Percentiles rank a stretch among this genome's conserved stretches.
Conservation (phyloP, 805 yeast species). For the Starmerella bombi region DNA sequence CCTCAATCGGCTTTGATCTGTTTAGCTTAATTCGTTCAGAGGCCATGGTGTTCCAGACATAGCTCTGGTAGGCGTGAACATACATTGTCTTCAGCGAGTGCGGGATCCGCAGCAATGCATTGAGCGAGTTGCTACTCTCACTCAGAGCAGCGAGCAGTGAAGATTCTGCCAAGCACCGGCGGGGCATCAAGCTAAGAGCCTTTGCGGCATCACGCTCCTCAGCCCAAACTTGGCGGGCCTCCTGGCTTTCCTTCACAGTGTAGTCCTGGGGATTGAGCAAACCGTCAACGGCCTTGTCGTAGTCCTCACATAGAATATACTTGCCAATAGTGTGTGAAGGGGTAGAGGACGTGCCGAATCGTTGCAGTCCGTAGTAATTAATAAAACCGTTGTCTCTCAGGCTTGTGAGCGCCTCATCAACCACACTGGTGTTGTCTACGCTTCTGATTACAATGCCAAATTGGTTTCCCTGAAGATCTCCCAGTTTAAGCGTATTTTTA, state of each 20-base stretch:
- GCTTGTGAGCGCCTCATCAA: conserved; percentile 38
- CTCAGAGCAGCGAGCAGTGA: conserved; percentile 52
- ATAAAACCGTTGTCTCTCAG: conserved; percentile 64
- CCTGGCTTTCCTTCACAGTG: conserved; percentile 68
- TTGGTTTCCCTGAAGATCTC: conserved; percentile 81
- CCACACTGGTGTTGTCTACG: conserved; percentile 30
- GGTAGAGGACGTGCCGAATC: conserved; percentile 90
- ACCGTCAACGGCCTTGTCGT: conserved; percentile 68
- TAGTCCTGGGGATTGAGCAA: conserved; percentile 75
- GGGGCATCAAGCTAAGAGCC: conserved; percentile 71
- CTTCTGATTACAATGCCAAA: conserved; percentile 76
- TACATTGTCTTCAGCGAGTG: conserved; percentile 87
- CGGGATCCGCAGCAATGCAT: conserved; percentile 79
- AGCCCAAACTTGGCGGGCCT: conserved; percentile 73
- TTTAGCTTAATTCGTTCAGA: conserved; percentile 58
- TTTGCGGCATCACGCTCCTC: conserved; percentile 50
- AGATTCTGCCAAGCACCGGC: conserved; percentile 73
- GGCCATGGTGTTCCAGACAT: conserved; percentile 81
- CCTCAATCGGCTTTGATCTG: conserved; percentile 24
- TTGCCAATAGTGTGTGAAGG: conserved; percentile 84
- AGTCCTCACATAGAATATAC: conserved; percentile 53
- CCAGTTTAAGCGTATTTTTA: conserved; percentile 51
- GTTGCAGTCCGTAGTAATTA: conserved; percentile 95
- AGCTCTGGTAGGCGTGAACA: conserved; percentile 95
- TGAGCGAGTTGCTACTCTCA: conserved; percentile 43